Percentiles rank a stretch among this genome's conserved stretches.
Conservation (phyloP, 345 rosid species). For the Clausena lansium region DNA sequence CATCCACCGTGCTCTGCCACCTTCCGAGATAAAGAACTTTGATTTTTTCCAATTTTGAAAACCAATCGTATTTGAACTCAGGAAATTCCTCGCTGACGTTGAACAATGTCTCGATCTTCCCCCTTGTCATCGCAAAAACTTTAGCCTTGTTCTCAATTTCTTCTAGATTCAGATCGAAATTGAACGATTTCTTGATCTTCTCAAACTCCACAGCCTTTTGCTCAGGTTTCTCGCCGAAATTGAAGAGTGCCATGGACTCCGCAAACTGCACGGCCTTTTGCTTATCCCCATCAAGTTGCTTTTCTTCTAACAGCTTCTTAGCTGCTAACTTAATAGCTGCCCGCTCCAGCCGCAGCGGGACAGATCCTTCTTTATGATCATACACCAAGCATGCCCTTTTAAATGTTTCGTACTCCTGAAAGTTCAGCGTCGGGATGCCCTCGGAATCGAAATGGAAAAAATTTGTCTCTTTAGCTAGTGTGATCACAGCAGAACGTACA, state of each 20-base stretch:
- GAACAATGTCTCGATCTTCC: conserved; percentile 18
- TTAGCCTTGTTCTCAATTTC: not conserved
- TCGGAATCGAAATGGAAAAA: conserved; percentile 24
- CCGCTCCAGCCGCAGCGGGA: not conserved
- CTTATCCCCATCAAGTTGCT: no score
- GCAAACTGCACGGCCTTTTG: no score
- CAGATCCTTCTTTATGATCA: not conserved
- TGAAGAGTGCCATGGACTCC: no score
- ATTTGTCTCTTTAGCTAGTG: conserved; percentile 9
- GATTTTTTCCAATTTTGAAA: conserved; percentile 24
- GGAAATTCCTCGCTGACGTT: conserved; percentile 28
- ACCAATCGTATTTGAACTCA: conserved; percentile 21
- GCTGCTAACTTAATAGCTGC: not conserved
- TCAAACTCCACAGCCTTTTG: no score
- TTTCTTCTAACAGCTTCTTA: no score
- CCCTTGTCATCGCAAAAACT: not conserved
- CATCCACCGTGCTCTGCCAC: conserved; percentile 24
- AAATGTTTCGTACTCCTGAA: not conserved
- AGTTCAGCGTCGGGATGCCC: conserved; percentile 25
- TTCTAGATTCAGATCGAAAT: not conserved
- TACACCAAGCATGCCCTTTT: conserved; percentile 45
- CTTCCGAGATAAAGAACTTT: conserved; percentile 36
- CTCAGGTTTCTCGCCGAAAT: no score
- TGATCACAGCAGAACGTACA: conserved; percentile 40
- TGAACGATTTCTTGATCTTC: no score